These are phyloP conservation scores for Cornus suecica DNA, from an alignment of 148 eudicot species.

Conservation along the genomic window DNA sequence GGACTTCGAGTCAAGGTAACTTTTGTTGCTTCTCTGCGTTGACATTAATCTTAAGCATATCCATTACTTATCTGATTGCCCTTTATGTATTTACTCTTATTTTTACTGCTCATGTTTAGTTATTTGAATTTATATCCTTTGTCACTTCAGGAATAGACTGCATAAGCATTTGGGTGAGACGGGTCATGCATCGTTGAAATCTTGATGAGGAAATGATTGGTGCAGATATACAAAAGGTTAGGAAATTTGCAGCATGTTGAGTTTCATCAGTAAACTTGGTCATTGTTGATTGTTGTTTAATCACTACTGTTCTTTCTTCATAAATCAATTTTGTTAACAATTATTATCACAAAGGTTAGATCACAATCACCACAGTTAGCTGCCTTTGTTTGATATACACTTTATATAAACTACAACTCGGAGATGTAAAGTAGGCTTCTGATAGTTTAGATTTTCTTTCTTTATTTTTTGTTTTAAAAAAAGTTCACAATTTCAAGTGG, in stretches of 20 bases:
- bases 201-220: constrained; percentile 32
- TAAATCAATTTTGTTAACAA: not conserved
- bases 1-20: constrained; percentile 87
- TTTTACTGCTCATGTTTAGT: not conserved
- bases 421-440: not conserved
- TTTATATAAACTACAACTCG: not conserved
- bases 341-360: not conserved
- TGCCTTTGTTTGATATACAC: not conserved
- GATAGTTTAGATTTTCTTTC: not conserved
- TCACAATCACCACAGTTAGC: not conserved
- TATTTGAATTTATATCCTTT: constrained; percentile 9
- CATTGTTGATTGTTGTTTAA: not conserved
- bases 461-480: no score
- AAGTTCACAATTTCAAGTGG: not conserved
- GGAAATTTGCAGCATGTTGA: constrained; percentile 3
- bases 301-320: not conserved
- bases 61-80: not conserved
- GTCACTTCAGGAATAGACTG: constrained; percentile 59
- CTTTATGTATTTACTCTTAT: not conserved
- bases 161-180: constrained; percentile 80
- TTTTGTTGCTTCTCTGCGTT: not conserved
- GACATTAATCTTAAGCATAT: not conserved
- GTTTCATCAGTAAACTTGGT: not conserved
- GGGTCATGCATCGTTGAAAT: constrained; percentile 78
- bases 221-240: not conserved